Base-by-base conservation (phyloP, 768 basidiomycete species). In the Austroboletus eburneus region DNA sequence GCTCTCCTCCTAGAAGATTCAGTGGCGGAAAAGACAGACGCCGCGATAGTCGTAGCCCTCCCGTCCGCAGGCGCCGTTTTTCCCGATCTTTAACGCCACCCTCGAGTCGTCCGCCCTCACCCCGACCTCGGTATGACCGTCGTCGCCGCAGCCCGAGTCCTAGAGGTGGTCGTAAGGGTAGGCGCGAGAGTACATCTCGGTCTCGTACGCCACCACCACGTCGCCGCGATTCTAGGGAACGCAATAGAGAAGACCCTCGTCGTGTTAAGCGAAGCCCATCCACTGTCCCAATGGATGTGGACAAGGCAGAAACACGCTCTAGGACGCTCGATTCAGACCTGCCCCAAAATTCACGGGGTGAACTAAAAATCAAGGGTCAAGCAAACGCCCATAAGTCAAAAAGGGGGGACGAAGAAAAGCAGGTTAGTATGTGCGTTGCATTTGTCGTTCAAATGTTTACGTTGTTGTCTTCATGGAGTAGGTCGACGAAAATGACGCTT, bases 331-430 rank as follows among this genome's bases (percentile, higher is more conserved):
- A 69, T 34, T 54, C 53, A 25, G 55, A 68, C 41, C 62, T 68
- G 17, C 63, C 58, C 27, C 66, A 58, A 43, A 56, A 67, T 44
- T 56, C 63, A 20, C 56, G 51, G 21, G 72, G 73, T 8, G 85
- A 85, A 57, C 63, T 90, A 37, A 86, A 81, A 62, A 90, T 90
- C 62, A 85, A 84, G 59, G 87, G 87, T 12, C 85, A 87, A 9
- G 76, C 76, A 0, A 80, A 78, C 46, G 66, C 65, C 13, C 76
- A 75, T 54, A 79, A 73, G 50, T 76, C 71, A 60, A 79, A 73
- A 63, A 75, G 76, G 76, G 80, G 80, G 1, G 70, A 68, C 25
- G 71, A 69, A 45, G 71, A 51, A 58, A 59, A 43, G 56, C 52
- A 48, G 50, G 55, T 56, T 55, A 23, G 58, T 55, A 42, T 35